phyloP scores from a whole-genome alignment of 306 rosid genomes.

The Dicorynia guianensis region DNA sequence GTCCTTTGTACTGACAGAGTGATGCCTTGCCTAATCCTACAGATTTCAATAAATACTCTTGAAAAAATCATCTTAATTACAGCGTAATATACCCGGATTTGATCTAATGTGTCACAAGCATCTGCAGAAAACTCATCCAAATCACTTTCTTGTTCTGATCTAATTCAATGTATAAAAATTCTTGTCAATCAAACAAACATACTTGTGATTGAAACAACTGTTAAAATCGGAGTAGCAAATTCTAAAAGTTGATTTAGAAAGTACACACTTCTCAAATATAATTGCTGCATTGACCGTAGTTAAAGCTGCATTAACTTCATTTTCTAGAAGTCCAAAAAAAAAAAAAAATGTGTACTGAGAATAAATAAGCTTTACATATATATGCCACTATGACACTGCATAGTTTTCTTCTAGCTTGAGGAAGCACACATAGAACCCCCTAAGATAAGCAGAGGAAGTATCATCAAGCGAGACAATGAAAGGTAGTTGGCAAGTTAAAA shows the following conservation, averaged over 20 bases:
- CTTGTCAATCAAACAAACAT: conserved; percentile 3
- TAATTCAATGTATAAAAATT: background rate
- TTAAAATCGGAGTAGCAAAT: too few species aligned
- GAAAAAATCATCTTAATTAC: background rate
- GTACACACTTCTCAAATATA: too few species aligned
- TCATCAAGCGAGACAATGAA: conserved; percentile 5
- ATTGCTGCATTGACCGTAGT: background rate
- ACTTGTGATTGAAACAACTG: background rate
- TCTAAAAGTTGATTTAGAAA: background rate
- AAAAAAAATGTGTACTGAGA: too few species aligned
- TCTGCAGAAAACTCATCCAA: background rate
- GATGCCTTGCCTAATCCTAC: background rate
- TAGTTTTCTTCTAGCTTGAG: too few species aligned
- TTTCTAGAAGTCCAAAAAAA: too few species aligned
- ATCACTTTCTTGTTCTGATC: background rate
- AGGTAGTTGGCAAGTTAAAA: conserved; percentile 34
- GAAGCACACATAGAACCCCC: background rate
- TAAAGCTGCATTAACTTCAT: too few species aligned
- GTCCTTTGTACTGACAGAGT: background rate
- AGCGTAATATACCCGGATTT: too few species aligned
- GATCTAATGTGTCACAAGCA: too few species aligned
- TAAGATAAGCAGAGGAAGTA: background rate
- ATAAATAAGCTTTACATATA: too few species aligned
- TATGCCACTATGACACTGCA: too few species aligned
- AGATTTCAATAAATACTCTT: background rate